Percentiles rank a stretch among this genome's conserved stretches.
phyloP scores from a whole-genome alignment of 495 filamentous ascomycete species.

The Chaetomidium leptoderma region DNA sequence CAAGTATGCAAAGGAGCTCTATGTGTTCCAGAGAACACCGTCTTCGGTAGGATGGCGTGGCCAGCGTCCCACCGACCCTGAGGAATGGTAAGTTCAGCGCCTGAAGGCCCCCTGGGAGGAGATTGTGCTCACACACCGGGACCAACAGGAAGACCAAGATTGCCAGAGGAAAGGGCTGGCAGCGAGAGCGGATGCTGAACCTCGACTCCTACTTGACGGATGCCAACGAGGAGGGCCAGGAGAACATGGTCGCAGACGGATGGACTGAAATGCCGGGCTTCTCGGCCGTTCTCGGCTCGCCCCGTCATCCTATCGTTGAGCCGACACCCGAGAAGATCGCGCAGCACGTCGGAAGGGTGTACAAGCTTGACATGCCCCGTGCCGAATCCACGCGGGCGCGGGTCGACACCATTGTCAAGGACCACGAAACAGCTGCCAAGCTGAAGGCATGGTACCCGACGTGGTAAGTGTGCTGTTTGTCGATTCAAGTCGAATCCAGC shows the following conservation, averaged over 20 bases:
- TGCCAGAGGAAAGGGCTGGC: slow-evolving; percentile 43
- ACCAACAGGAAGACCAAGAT: slow-evolving; percentile 34
- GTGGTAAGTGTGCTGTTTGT: slow-evolving; percentile 21
- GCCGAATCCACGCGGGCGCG: slow-evolving; percentile 33
- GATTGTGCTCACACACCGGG: neutral
- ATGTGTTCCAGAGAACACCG: slow-evolving; percentile 55
- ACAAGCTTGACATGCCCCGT: slow-evolving; percentile 25
- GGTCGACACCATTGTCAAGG: slow-evolving; percentile 41
- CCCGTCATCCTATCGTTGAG: slow-evolving; percentile 23
- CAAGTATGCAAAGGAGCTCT: slow-evolving; percentile 48
- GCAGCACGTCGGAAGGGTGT: slow-evolving; percentile 32
- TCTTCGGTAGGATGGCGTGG: slow-evolving; percentile 46
- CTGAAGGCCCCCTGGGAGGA: fast-evolving
- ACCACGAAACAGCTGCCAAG: slow-evolving; percentile 39
- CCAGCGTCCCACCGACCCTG: slow-evolving; percentile 46
- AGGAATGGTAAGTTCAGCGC: slow-evolving; percentile 33
- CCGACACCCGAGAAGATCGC: slow-evolving; percentile 35
- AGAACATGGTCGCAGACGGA: slow-evolving; percentile 40
- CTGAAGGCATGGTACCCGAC: slow-evolving; percentile 45
- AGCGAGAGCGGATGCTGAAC: slow-evolving; percentile 37
- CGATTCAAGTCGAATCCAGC: no score
- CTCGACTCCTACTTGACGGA: slow-evolving; percentile 30
- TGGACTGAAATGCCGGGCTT: slow-evolving; percentile 38
- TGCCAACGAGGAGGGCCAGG: slow-evolving; percentile 22
- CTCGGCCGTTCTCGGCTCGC: slow-evolving; percentile 29